phyloP scores from a whole-genome alignment of 2,329 filamentous ascomycete genomes.

The Thermothelomyces thermophilus region DNA sequence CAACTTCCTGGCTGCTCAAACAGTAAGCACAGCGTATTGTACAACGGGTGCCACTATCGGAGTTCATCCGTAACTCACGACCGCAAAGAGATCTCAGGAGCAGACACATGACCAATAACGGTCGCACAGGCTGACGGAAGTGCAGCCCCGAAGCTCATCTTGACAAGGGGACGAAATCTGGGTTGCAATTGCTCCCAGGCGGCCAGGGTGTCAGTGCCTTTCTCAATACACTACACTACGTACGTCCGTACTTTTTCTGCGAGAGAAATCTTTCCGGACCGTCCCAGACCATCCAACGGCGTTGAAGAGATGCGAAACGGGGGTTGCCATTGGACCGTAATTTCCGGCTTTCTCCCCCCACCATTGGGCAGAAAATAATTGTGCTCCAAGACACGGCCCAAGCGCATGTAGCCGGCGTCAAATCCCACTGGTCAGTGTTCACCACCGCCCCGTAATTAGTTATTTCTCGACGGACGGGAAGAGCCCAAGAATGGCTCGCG shows the following conservation, averaged over 20 bases:
- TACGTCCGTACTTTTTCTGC: neutral
- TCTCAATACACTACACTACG: neutral
- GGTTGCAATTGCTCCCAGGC: neutral
- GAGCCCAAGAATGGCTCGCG: constrained; percentile 14
- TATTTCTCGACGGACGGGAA: constrained; percentile 23
- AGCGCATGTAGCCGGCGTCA: constrained; percentile 34
- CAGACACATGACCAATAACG: neutral
- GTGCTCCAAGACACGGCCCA: constrained; percentile 29
- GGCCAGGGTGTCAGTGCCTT: neutral
- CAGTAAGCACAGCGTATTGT: too few species aligned
- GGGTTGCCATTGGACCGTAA: constrained; percentile 33
- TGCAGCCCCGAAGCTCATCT: neutral
- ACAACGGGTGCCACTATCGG: too few species aligned
- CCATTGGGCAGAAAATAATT: constrained; percentile 37
- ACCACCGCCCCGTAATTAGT: constrained; percentile 23
- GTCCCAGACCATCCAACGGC: constrained; percentile 6
- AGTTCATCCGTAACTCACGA: neutral
- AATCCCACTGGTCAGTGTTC: constrained; percentile 44
- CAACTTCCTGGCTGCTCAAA: too few species aligned
- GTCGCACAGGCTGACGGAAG: neutral
- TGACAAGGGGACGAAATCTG: constrained; percentile 3
- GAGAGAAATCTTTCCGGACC: neutral
- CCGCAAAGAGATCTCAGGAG: neutral
- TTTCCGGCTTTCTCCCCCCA: constrained; percentile 29
- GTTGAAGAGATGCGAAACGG: constrained; percentile 21